Conservation (phyloP, 1,284 basidiomycete species). For the Sporisorium sorghi region DNA sequence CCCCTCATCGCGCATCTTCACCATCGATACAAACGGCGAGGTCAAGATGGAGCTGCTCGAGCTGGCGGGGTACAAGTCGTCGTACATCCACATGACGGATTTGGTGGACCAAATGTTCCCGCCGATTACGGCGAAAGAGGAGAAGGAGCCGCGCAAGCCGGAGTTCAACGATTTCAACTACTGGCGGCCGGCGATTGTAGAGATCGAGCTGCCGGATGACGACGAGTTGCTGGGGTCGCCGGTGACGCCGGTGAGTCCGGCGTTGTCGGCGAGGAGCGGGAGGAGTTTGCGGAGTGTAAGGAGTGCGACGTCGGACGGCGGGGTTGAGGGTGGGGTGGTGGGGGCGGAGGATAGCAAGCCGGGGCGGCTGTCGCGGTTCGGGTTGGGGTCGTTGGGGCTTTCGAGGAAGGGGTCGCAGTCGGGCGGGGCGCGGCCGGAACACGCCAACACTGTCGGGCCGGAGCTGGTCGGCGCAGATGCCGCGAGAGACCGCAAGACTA, state of each 20-base stretch:
- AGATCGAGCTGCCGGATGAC: slow-evolving; percentile 77
- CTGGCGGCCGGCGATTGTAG: slow-evolving; percentile 81
- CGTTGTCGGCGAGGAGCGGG: slow-evolving; percentile 90
- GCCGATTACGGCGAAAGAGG: slow-evolving; percentile 83
- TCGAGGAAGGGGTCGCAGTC: slow-evolving; percentile 21
- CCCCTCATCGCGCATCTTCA: slow-evolving; percentile 94
- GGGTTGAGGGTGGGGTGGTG: not conserved
- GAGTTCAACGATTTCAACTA: slow-evolving; percentile 98
- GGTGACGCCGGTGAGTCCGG: slow-evolving; percentile 84
- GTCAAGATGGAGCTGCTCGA: slow-evolving; percentile 98
- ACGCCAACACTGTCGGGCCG: slow-evolving; percentile 15
- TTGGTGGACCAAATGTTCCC: slow-evolving; percentile 99
- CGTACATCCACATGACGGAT: slow-evolving; percentile 97
- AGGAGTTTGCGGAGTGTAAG: slow-evolving; percentile 34
- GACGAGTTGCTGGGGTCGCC: slow-evolving; percentile 78
- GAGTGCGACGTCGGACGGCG: slow-evolving; percentile 40
- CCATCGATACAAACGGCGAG: slow-evolving; percentile 93
- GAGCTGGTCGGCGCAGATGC: slow-evolving; percentile 4
- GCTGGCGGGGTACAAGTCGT: slow-evolving; percentile 94
- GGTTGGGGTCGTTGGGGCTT: slow-evolving; percentile 51
- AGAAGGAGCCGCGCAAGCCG: slow-evolving; percentile 73
- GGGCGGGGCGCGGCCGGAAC: slow-evolving; percentile 3
- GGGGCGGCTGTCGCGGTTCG: slow-evolving; percentile 50
- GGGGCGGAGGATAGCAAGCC: slow-evolving; percentile 21
- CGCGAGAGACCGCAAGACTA: not conserved